These are phyloP conservation scores for Sonneratia alba DNA, from an alignment of 345 rosid species.

Conservation along the genomic window DNA sequence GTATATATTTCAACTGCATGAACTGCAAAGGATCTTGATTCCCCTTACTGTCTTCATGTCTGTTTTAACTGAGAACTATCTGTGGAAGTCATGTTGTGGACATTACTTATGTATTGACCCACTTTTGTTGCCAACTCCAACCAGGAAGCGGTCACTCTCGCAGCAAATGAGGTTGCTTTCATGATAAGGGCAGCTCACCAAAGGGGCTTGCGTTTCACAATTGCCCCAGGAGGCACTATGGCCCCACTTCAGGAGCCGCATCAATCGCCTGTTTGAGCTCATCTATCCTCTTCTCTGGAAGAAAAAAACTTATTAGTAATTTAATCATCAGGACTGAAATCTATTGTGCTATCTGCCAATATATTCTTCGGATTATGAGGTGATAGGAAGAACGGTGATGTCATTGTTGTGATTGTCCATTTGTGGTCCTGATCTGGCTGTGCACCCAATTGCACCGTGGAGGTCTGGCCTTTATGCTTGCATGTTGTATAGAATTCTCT, in stretches of 20 bases:
- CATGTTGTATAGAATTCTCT: not conserved
- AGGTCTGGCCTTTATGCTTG: not conserved
- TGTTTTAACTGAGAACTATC: too few relatives aligned
- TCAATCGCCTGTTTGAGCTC: conserved; percentile 18
- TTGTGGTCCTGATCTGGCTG: not conserved
- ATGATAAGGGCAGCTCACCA: conserved; percentile 81
- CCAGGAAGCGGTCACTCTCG: conserved; percentile 90
- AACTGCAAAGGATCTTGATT: too few relatives aligned
- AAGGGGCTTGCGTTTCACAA: conserved; percentile 58
- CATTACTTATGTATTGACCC: not conserved
- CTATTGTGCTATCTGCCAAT: not conserved
- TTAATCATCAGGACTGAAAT: not conserved
- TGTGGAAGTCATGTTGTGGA: too few relatives aligned
- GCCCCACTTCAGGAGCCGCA: conserved; percentile 39
- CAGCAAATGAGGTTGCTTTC: conserved; percentile 85
- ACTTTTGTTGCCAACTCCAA: conserved; percentile 1
- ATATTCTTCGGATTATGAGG: not conserved
- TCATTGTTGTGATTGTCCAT: not conserved
- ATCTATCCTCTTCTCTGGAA: not conserved
- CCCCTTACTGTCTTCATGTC: too few relatives aligned
- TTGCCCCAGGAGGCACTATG: conserved; percentile 45
- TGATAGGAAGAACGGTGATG: not conserved
- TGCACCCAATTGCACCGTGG: not conserved
- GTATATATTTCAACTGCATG: too few relatives aligned
- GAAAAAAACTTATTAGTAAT: too few relatives aligned